These are phyloP conservation scores for Naganishia friedmannii DNA, from an alignment of 768 basidiomycete genomes.

Conservation along the genomic window DNA sequence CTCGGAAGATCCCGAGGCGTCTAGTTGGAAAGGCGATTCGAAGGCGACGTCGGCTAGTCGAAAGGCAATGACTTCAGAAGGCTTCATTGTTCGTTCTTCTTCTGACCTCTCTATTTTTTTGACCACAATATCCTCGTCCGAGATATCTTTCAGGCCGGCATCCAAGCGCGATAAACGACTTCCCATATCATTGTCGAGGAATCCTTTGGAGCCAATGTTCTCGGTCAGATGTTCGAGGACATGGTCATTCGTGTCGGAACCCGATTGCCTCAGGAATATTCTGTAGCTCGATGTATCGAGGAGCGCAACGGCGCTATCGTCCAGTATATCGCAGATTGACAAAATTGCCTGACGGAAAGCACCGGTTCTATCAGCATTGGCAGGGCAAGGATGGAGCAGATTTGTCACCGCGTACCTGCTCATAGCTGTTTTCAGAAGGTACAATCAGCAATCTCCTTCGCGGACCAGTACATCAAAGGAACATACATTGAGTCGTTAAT, in stretches of 20 bases:
- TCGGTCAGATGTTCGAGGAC: constrained; percentile 26
- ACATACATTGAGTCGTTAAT: not conserved
- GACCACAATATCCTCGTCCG: constrained; percentile 40
- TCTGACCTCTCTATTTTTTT: constrained; percentile 14
- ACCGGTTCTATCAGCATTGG: not conserved
- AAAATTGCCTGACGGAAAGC: constrained; percentile 33
- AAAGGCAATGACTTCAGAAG: constrained; percentile 4
- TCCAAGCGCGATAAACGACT: constrained; percentile 20
- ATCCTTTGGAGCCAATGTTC: constrained; percentile 27
- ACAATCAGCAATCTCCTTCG: constrained; percentile 29
- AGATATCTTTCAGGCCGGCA: constrained; percentile 38
- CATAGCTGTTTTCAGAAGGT: constrained; percentile 18
- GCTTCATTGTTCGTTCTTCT: not conserved
- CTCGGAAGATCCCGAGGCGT: not conserved
- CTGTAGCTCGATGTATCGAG: constrained; percentile 44
- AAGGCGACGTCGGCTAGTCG: constrained; percentile 20
- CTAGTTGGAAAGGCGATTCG: constrained; percentile 23
- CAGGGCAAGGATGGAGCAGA: not conserved
- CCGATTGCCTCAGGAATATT: constrained; percentile 35
- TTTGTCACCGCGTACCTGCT: constrained; percentile 26
- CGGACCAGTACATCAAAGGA: constrained; percentile 6
- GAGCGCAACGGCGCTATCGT: constrained; percentile 41
- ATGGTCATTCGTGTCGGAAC: constrained; percentile 11
- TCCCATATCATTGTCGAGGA: constrained; percentile 32
- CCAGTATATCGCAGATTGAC: constrained; percentile 38